These are phyloP conservation scores for Paecilomyces sp. DNA, from an alignment of 2,329 filamentous ascomycete genomes.

Conservation along the genomic window DNA sequence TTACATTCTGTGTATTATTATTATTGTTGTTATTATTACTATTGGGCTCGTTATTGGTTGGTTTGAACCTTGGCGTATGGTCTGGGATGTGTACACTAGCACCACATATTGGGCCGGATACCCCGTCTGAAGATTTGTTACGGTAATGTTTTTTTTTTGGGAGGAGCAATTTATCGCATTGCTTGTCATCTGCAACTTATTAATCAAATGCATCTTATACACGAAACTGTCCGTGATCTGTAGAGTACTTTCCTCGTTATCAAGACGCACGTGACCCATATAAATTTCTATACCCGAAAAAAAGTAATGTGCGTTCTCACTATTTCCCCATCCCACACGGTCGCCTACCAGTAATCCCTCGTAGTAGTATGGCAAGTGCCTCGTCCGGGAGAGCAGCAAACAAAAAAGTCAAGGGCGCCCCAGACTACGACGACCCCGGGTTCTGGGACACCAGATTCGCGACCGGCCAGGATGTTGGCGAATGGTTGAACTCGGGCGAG, in stretches of 20 bases:
- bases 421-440: slow-evolving; percentile 25
- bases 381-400: slow-evolving; percentile 2
- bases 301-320: too few species aligned
- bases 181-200: background rate
- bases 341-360: too few species aligned
- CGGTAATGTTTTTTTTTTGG: background rate
- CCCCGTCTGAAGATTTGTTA: background rate
- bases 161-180: background rate
- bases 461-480: slow-evolving; percentile 28
- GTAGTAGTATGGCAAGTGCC: background rate
- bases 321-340: too few species aligned
- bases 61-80: background rate
- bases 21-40: background rate
- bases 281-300: background rate
- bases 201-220: background rate
- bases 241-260: background rate
- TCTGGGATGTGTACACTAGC: background rate
- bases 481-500: slow-evolving; percentile 31
- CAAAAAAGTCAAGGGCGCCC: slow-evolving; percentile 17
- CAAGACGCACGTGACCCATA: background rate
- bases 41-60: background rate
- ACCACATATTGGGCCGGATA: background rate
- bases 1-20: background rate
- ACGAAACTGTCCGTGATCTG: background rate
- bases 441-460: slow-evolving; percentile 29